Evolutionary conservation across 129 eudicot genomes (phyloP).

Genomic region (Escallonia rubra): DNA sequence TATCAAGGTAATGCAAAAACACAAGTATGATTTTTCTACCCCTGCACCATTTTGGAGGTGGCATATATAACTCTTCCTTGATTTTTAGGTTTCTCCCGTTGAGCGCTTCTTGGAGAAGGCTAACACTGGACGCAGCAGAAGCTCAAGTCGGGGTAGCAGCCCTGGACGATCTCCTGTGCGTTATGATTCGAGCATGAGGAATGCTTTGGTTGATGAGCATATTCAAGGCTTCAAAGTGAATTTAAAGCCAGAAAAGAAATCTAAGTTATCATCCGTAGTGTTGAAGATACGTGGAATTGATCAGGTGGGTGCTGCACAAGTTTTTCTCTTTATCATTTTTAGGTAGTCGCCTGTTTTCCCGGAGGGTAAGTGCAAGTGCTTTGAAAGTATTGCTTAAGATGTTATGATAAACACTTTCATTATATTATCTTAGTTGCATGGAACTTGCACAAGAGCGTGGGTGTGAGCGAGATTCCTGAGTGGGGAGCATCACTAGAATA

Average conservation of each 20-base stretch:
- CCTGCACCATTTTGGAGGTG: constrained; percentile 2
- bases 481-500: too few relatives aligned
- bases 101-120: constrained; percentile 90
- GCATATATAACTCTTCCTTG: constrained; percentile 7
- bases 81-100: constrained; percentile 72
- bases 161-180: constrained; percentile 90
- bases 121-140: constrained; percentile 72
- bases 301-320: constrained; percentile 46
- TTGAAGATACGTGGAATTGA: constrained; percentile 96
- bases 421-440: too few relatives aligned
- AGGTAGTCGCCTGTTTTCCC: too few relatives aligned
- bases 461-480: too few relatives aligned
- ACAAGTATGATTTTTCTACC: background rate
- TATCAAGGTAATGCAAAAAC: constrained; percentile 52
- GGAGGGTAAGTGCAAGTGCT: too few relatives aligned
- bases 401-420: too few relatives aligned
- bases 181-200: constrained; percentile 57
- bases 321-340: too few relatives aligned
- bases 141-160: constrained; percentile 95
- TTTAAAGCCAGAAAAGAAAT: constrained; percentile 86
- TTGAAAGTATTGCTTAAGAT: too few relatives aligned
- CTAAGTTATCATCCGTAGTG: constrained; percentile 90
- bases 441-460: too few relatives aligned
- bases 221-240: constrained; percentile 82
- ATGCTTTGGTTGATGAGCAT: constrained; percentile 59